These are phyloP conservation scores for Aureobasidium melanogenum DNA, from an alignment of 2,329 filamentous ascomycete genomes.

Conservation along the genomic window DNA sequence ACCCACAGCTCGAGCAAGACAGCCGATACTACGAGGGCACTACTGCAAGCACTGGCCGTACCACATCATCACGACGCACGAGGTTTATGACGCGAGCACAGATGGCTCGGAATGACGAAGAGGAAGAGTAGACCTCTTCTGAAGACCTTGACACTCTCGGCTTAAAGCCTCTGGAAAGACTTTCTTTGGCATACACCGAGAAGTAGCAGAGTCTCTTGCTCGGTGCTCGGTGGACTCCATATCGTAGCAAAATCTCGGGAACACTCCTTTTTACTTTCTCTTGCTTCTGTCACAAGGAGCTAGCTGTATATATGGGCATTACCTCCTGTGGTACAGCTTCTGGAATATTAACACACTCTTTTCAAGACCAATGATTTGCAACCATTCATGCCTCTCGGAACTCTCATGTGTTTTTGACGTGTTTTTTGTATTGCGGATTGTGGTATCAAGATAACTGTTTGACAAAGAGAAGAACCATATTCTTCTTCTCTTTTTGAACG, in stretches of 20 bases:
- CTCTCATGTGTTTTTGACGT: not conserved
- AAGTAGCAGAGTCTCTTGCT: not conserved
- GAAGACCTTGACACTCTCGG: not conserved
- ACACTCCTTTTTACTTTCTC: constrained; percentile 1
- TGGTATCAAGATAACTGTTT: not conserved
- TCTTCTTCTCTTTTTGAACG: not conserved
- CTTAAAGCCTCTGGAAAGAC: not conserved
- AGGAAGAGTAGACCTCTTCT: constrained; percentile 15
- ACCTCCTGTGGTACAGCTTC: not conserved
- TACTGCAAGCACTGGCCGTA: not conserved
- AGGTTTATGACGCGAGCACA: not conserved
- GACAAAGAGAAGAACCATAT: not conserved
- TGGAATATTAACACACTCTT: not conserved
- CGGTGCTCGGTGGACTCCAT: not conserved
- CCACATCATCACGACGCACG: not conserved
- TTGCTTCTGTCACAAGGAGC: not conserved
- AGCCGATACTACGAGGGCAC: constrained; percentile 32
- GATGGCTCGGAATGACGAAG: constrained; percentile 12
- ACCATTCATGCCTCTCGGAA: not conserved
- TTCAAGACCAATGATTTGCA: not conserved
- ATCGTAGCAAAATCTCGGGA: not conserved
- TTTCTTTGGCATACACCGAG: not conserved
- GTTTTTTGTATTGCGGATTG: not conserved
- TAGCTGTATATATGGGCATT: not conserved
- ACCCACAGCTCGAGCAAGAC: constrained; percentile 47